Evolutionary conservation across 129 eudicot species (phyloP).

Genomic region (Apium graveolens): DNA sequence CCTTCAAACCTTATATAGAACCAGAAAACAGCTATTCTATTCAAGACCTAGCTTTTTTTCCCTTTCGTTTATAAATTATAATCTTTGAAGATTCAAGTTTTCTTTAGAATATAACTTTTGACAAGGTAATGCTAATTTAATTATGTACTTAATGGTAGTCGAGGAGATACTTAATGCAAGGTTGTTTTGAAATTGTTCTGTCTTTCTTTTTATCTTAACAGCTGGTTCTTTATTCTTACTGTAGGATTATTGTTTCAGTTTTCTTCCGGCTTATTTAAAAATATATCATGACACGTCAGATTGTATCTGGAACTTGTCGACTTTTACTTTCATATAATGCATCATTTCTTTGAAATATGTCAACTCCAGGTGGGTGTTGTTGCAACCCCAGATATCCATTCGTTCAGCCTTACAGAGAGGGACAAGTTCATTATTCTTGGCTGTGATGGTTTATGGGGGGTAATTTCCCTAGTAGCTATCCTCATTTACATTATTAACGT

Average conservation of each 20-base stretch:
- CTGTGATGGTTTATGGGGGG: slow-evolving; percentile 86
- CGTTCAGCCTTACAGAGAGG: slow-evolving; percentile 60
- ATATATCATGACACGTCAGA: background rate
- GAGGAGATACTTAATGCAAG: background rate
- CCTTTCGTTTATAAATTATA: background rate
- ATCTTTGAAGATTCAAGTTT: background rate
- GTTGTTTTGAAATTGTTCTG: background rate
- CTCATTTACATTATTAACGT: background rate
- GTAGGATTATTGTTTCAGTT: background rate
- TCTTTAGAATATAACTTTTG: background rate
- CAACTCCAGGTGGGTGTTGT: slow-evolving; percentile 60
- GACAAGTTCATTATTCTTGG: slow-evolving; percentile 64
- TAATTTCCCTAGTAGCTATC: slow-evolving; percentile 10
- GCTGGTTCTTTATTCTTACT: background rate
- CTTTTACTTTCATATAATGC: background rate
- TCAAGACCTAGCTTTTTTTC: background rate
- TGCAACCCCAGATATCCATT: slow-evolving; percentile 60
- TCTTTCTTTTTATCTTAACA: background rate
- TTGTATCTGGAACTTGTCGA: slow-evolving; percentile 4
- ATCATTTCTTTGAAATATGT: slow-evolving; percentile 2
- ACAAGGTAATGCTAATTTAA: background rate
- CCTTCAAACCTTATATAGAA: background rate
- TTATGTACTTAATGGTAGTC: background rate
- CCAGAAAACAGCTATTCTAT: background rate
- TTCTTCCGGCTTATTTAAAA: background rate